Percentiles rank a stretch among this genome's conserved stretches.
These are phyloP conservation scores for Letharia columbiana DNA, from an alignment of 495 filamentous ascomycete genomes.

Conservation along the genomic window DNA sequence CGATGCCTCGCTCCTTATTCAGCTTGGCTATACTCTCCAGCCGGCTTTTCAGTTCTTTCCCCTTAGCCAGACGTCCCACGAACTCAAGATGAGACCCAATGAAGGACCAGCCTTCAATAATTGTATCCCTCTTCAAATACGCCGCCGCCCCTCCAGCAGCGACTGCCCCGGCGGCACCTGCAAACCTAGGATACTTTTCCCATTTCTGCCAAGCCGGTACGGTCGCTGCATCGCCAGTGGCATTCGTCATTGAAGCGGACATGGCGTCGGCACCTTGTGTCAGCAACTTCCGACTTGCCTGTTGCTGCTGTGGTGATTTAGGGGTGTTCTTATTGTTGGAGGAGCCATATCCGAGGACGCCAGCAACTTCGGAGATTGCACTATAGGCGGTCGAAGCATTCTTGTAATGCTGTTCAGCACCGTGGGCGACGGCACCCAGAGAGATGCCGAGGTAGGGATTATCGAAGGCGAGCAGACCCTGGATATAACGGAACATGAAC, in stretches of 20 bases:
- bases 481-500: slow-evolving; percentile 60
- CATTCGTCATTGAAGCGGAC: slow-evolving; percentile 28
- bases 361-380: slow-evolving; percentile 55
- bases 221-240: slow-evolving; percentile 41
- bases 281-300: slow-evolving; percentile 22
- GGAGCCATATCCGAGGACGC: slow-evolving; percentile 51
- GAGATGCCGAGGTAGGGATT: slow-evolving; percentile 89
- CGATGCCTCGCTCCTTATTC: slow-evolving; percentile 46
- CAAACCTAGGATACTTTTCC: slow-evolving; percentile 76
- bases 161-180: slow-evolving; percentile 69
- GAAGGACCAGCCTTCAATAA: slow-evolving; percentile 67
- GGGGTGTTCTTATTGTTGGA: slow-evolving; percentile 16
- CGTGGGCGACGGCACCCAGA: slow-evolving; percentile 80
- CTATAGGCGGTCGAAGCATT: slow-evolving; percentile 61
- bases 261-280: slow-evolving; percentile 21
- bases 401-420: slow-evolving; percentile 77
- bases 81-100: slow-evolving; percentile 91
- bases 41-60: slow-evolving; percentile 64
- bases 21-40: slow-evolving; percentile 51
- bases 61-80: slow-evolving; percentile 74
- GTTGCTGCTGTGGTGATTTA: slow-evolving; percentile 22
- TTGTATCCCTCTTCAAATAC: slow-evolving; percentile 71
- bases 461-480: slow-evolving; percentile 87
- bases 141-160: slow-evolving; percentile 83
- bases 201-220: slow-evolving; percentile 59